Evolutionary conservation across 1,284 basidiomycete species (phyloP).

Genomic region (Moesziomyces antarcticus): DNA sequence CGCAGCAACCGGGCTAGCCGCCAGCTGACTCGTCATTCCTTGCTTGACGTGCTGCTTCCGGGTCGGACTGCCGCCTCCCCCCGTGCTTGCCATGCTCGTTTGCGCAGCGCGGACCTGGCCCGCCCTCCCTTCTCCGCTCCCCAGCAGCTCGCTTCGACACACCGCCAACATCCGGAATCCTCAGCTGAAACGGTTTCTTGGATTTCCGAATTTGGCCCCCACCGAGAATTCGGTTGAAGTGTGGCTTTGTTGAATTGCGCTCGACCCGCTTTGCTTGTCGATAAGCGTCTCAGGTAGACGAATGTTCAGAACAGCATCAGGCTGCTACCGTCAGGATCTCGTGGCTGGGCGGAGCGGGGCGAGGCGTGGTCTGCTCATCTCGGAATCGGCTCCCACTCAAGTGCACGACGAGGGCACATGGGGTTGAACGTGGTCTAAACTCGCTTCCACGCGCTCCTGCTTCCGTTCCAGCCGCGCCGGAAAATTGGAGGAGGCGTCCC

Average conservation of each 20-base stretch:
- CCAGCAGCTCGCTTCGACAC: not conserved
- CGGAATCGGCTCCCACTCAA: too few species aligned
- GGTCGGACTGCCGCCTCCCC: not conserved
- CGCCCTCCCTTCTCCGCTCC: not conserved
- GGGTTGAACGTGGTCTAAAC: not conserved
- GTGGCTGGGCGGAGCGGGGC: too few species aligned
- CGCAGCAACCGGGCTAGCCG: not conserved
- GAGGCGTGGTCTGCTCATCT: not conserved
- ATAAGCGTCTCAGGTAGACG: too few species aligned
- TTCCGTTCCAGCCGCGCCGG: not conserved
- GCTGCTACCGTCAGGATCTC: too few species aligned
- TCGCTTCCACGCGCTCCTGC: not conserved
- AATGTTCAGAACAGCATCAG: too few species aligned
- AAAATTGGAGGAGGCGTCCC: constrained; percentile 10
- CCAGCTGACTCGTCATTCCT: not conserved
- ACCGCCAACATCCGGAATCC: too few species aligned
- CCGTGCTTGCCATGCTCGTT: not conserved
- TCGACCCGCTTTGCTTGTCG: too few species aligned
- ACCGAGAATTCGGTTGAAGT: not conserved
- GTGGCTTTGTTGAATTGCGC: too few species aligned
- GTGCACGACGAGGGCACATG: not conserved
- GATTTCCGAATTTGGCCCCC: too few species aligned
- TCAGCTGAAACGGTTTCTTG: too few species aligned
- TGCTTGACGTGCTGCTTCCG: not conserved
- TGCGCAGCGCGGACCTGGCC: not conserved